Evolutionary conservation across 352 stramenopile species (phyloP).

Genomic region (Phytophthora chlamydospora): DNA sequence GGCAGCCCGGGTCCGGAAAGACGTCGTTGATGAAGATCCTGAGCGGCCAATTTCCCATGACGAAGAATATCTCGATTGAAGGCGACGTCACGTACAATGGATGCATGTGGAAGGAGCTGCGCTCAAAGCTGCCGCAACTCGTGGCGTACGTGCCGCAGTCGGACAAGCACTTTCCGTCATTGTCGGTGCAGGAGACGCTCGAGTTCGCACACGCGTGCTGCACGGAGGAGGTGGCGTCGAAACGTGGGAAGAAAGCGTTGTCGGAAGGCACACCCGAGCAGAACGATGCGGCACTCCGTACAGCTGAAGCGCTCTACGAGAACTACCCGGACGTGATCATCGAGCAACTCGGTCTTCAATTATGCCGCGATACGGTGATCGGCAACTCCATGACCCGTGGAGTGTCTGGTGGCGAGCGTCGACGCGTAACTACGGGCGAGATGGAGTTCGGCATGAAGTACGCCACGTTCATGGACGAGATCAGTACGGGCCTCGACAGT

Average conservation of each 20-base stretch:
- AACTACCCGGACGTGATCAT: constrained; percentile 32
- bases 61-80: constrained; percentile 30
- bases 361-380: constrained; percentile 47
- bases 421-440: constrained; percentile 72
- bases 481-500: constrained; percentile 89
- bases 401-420: constrained; percentile 85
- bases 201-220: constrained; percentile 36
- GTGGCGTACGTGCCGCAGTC: constrained; percentile 30
- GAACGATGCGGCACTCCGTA: constrained; percentile 24
- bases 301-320: constrained; percentile 19
- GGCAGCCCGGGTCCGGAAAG: constrained; percentile 48
- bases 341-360: constrained; percentile 36
- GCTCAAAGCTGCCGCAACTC: constrained; percentile 27
- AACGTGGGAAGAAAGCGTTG: constrained; percentile 41
- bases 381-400: constrained; percentile 46
- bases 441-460: constrained; percentile 89
- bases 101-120: constrained; percentile 11
- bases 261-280: constrained; percentile 18
- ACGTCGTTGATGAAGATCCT: constrained; percentile 45
- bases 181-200: constrained; percentile 41
- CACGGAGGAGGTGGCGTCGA: constrained; percentile 54
- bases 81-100: constrained; percentile 46
- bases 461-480: constrained; percentile 82
- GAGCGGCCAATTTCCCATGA: constrained; percentile 37
- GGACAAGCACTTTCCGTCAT: constrained; percentile 31